Base-by-base conservation (phyloP, 805 yeast species). In the Myxozyma melibiosi region DNA sequence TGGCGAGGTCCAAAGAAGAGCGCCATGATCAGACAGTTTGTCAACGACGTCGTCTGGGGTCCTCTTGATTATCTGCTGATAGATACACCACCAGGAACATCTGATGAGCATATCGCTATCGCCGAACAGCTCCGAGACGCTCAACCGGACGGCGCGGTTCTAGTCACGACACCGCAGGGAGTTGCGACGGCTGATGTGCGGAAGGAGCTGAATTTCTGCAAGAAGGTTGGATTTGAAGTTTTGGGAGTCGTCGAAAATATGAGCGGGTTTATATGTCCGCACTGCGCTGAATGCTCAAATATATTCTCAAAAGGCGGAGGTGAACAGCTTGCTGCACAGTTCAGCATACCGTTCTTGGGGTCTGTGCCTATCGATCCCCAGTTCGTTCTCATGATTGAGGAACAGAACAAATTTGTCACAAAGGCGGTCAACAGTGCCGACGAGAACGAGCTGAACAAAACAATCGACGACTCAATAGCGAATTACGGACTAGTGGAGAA, bases 1-100 rank as follows among this genome's bases (percentile, higher is more conserved):
- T 94, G 99, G 99, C 78, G 98, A 68, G 99, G 99, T 0, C 99
- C 99, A 2, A 90, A 92, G 73, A 94, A 95, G 70, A 91, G 97
- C 0, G 97, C 97, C 13, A 94, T 94, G 98, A 88, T 94, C 35
- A 81, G 91, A 60, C 99, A 94, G 73, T 92, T 94, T 69, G 76
- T 95, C 40, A 81, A 83, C 59, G 98, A 94, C 70, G 96, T 92
- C 1, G 81, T 82, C 28, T 94, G 99, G 99, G 96, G 90, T 0
- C 80, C 78, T 18, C 75, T 80, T 27, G 83, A 89, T 54, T 92
- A 88, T 68, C 73, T 92, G 54, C 73, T 94, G 31, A 90, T 94
- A 4, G 99, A 94, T 70, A 94, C 99, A 0, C 99, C 99, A 0
- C 99, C 99, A 0, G 99, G 99, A 0, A 94, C 99, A 0, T 87